Conservation (phyloP, 495 filamentous ascomycete species). For the Bathelium albidoporum region DNA sequence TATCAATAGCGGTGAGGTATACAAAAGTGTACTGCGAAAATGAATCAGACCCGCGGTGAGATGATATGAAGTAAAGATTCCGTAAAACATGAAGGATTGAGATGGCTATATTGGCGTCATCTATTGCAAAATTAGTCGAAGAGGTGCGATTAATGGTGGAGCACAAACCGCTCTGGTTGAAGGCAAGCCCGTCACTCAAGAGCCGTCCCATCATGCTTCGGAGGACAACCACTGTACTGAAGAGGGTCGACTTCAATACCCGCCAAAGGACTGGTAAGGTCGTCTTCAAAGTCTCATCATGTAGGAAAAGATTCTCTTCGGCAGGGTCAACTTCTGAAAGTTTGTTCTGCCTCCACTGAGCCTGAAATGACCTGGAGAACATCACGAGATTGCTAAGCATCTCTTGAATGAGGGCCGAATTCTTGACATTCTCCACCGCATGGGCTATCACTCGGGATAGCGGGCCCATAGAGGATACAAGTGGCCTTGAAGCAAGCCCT, state of each 20-base stretch:
- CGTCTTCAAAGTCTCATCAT: slow-evolving; percentile 53
- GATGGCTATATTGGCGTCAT: slow-evolving; percentile 61
- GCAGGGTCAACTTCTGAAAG: slow-evolving; percentile 72
- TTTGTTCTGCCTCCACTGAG: slow-evolving; percentile 79
- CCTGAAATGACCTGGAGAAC: slow-evolving; percentile 59
- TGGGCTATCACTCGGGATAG: slow-evolving; percentile 68
- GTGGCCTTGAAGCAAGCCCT: slow-evolving; percentile 45
- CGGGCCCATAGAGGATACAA: slow-evolving; percentile 68
- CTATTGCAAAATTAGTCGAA: slow-evolving; percentile 11
- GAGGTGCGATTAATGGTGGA: background rate
- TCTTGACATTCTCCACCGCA: slow-evolving; percentile 53
- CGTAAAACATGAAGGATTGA: slow-evolving; percentile 71
- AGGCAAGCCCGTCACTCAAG: slow-evolving; percentile 38
- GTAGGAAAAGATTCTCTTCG: slow-evolving; percentile 60
- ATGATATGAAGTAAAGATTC: slow-evolving; percentile 80
- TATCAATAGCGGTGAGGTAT: slow-evolving; percentile 79
- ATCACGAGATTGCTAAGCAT: slow-evolving; percentile 60
- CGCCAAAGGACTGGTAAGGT: slow-evolving; percentile 76
- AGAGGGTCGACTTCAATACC: slow-evolving; percentile 68
- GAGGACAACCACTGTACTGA: slow-evolving; percentile 65
- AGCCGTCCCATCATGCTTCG: slow-evolving; percentile 62
- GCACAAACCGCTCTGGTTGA: background rate
- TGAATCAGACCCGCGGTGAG: slow-evolving; percentile 57
- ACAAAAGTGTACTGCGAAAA: slow-evolving; percentile 81
- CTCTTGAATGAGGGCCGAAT: slow-evolving; percentile 50